Evolutionary conservation across 2,329 filamentous ascomycete species (phyloP), one percentile per base, ranked within the genome.

Genomic region (Fusarium secorum): DNA sequence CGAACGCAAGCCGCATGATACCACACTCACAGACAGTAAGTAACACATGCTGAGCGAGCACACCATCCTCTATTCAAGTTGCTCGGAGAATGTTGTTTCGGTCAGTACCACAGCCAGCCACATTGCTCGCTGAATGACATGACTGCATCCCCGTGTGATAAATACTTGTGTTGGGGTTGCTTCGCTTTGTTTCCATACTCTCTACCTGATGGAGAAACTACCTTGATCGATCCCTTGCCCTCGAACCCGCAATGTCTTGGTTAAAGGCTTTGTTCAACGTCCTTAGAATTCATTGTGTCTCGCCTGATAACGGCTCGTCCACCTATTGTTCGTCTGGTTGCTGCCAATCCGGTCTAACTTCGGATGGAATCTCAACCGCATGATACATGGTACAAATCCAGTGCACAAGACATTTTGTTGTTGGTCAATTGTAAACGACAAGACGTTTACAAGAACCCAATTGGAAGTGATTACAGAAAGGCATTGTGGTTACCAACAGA

Each of bases 1-100:
- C 52, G 61, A 39, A 55, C 36, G 62, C 51, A 66, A 62, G 66
- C 65, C 41, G 52, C 56, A 62, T 56, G 51, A 38, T 42, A 35
- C 24, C 30, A 46, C 62, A 49, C 20, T 35, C 36, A 39, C 35
- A 49, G 48, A 62, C 33, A 32, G 20, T 26, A 48, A 36, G 59
- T 35, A 57, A 32, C 41, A 68, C 32, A 68, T 44, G 28, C 32
- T 52, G 57, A 64, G 15, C 33, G 59, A 41, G 41, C 61, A 53
- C 51, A 58, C 56, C 35, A 45, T 46, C 39, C 36, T 46, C 32
- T 20, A 22, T 39, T 46, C 24, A 24, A 41, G 38, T 33, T 48
- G 22, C 33, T 39, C 42, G 20, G 44, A 39, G 39, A 46, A 33
- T 28, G 22, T 20, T 52, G 45, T 24, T 39, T 20, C 26, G 30